A percentile compares a stretch with the other conserved stretches of the same genome.
These are phyloP conservation scores for Pyrenophora tritici-repentis DNA, from an alignment of 2,329 filamentous ascomycete species.

Conservation along the genomic window DNA sequence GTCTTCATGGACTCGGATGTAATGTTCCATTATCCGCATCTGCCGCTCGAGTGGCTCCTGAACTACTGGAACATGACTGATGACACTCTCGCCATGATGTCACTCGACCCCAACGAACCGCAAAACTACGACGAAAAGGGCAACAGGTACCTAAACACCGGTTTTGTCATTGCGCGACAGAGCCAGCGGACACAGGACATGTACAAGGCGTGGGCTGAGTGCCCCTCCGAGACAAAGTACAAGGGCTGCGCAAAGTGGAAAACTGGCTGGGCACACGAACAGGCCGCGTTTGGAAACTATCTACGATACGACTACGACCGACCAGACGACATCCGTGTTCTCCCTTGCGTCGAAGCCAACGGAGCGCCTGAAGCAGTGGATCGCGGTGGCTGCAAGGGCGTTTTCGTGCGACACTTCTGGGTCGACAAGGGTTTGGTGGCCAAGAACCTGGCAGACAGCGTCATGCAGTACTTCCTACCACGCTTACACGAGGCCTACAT, in stretches of 20 bases:
- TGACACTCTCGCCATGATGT: slow-evolving; percentile 54
- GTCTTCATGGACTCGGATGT: slow-evolving; percentile 59
- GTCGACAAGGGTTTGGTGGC: slow-evolving; percentile 43
- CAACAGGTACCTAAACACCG: slow-evolving; percentile 51
- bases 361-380: slow-evolving; percentile 43
- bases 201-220: slow-evolving; percentile 47
- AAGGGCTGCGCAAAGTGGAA: slow-evolving; percentile 45
- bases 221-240: slow-evolving; percentile 43
- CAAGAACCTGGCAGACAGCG: slow-evolving; percentile 38
- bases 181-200: slow-evolving; percentile 46
- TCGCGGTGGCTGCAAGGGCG: slow-evolving; percentile 44
- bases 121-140: slow-evolving; percentile 51
- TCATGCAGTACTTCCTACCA: slow-evolving; percentile 47
- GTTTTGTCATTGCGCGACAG: slow-evolving; percentile 52
- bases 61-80: slow-evolving; percentile 56
- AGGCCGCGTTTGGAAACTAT: slow-evolving; percentile 48
- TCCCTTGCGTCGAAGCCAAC: slow-evolving; percentile 48
- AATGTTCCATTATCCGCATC: slow-evolving; percentile 53
- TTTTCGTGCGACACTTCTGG: slow-evolving; percentile 49
- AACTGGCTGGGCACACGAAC: slow-evolving; percentile 45
- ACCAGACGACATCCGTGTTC: slow-evolving; percentile 44
- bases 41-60: slow-evolving; percentile 58
- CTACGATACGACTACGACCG: slow-evolving; percentile 47
- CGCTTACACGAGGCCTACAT: slow-evolving; percentile 42
- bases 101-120: slow-evolving; percentile 51